Evolutionary conservation across 192 early-diverging fungal genomes (phyloP).

Genomic region (Entomortierella parvispora): DNA sequence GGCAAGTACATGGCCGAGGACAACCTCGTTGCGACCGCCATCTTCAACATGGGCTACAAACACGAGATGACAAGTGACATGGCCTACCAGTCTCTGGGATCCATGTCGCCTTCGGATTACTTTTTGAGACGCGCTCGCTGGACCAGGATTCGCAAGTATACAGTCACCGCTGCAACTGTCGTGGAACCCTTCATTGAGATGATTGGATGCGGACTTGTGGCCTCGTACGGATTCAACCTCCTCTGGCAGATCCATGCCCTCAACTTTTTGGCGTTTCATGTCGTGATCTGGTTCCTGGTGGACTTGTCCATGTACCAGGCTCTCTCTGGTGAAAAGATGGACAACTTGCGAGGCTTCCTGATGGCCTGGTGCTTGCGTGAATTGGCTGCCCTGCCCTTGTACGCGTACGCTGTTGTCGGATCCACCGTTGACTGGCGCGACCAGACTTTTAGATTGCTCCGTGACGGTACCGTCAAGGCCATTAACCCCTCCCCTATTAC

Average conservation of each 20-base stretch:
- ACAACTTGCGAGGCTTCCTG: constrained; percentile 61
- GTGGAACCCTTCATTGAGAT: constrained; percentile 95
- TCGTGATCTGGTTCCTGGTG: constrained; percentile 69
- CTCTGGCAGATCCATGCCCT: constrained; percentile 61
- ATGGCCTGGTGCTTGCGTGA: constrained; percentile 89
- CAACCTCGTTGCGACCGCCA: constrained; percentile 89
- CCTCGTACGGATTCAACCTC: constrained; percentile 71
- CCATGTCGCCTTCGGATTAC: constrained; percentile 80
- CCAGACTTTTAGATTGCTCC: constrained; percentile 66
- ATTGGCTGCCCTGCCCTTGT: constrained; percentile 84
- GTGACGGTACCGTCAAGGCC: constrained; percentile 71
- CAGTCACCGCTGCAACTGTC: constrained; percentile 87
- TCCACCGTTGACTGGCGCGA: constrained; percentile 91
- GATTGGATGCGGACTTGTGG: constrained; percentile 77
- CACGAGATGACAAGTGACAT: constrained; percentile 91
- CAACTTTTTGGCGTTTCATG: constrained; percentile 62
- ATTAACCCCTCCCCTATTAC: neutral
- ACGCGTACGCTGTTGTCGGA: constrained; percentile 82
- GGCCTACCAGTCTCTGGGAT: constrained; percentile 87
- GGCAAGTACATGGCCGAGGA: constrained; percentile 95
- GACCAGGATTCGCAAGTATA: constrained; percentile 95
- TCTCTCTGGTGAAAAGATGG: constrained; percentile 44
- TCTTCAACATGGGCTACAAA: constrained; percentile 80
- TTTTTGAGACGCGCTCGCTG: constrained; percentile 88
- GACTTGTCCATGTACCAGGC: constrained; percentile 66